Conservation (phyloP, 768 basidiomycete species). For the Agaricus blazei region DNA sequence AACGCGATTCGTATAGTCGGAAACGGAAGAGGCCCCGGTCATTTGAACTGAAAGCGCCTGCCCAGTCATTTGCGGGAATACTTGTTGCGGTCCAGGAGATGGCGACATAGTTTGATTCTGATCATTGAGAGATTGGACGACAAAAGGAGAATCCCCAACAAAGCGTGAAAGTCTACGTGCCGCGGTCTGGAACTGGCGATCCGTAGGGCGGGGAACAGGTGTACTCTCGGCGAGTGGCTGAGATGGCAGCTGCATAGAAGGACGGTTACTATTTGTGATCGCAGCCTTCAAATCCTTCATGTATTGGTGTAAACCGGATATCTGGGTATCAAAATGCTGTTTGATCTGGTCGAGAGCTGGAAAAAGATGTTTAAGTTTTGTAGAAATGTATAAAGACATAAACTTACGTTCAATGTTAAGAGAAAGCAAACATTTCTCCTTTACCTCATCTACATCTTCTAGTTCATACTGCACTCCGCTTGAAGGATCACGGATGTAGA, state of each 20-base stretch:
- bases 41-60: conserved; percentile 64
- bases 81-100: conserved; percentile 21
- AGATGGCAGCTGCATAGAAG: conserved; percentile 39
- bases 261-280: conserved; percentile 51
- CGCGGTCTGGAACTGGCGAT: conserved; percentile 66
- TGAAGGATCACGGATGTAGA: conserved; percentile 89
- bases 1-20: conserved; percentile 69
- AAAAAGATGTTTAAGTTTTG: conserved; percentile 7
- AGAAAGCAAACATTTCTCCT: conserved; percentile 82
- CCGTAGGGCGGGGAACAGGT: conserved; percentile 66
- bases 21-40: conserved; percentile 70
- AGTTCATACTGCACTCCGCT: conserved; percentile 95
- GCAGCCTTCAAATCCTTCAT: conserved; percentile 80
- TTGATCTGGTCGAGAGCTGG: conserved; percentile 97
- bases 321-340: conserved; percentile 93
- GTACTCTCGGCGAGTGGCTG: conserved; percentile 63
- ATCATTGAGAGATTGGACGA: conserved; percentile 20
- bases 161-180: conserved; percentile 74
- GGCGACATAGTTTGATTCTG: conserved; percentile 19
- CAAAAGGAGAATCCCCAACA: conserved; percentile 38
- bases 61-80: conserved; percentile 63
- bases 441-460: conserved; percentile 90
- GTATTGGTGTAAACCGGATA: conserved; percentile 78
- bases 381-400: conserved; percentile 1
- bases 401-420: conserved; percentile 95